phyloP scores from a whole-genome alignment of 2,329 filamentous ascomycete species.

The Penicillium aurantiogriseum region DNA sequence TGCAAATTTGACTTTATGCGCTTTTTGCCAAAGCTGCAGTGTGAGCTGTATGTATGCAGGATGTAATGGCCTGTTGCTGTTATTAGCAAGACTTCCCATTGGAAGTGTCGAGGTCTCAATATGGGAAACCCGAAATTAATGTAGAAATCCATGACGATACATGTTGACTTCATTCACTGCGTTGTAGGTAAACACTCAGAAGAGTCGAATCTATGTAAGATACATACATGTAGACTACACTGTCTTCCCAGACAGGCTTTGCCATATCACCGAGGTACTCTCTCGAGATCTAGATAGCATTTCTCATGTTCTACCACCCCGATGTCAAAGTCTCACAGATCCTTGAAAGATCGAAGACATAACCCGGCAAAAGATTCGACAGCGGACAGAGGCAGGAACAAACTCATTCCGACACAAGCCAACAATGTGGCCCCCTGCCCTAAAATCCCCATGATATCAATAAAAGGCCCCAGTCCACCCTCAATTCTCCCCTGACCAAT shows the following conservation, averaged over 20 bases:
- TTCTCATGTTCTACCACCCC: background rate
- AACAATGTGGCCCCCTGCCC: background rate
- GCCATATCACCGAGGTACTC: background rate
- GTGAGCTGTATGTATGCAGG: background rate
- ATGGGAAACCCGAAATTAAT: background rate
- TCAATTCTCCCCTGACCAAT: conserved; percentile 2
- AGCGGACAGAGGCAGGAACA: conserved; percentile 9
- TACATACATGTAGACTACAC: background rate
- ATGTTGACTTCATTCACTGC: background rate
- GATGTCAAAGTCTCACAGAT: conserved; percentile 33
- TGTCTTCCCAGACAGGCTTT: background rate
- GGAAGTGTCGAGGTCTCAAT: background rate
- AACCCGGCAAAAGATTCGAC: conserved; percentile 21
- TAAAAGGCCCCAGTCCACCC: conserved; percentile 6
- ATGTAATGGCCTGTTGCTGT: background rate
- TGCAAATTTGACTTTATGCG: background rate
- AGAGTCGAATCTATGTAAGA: background rate
- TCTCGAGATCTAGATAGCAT: too few relatives aligned
- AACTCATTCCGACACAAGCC: conserved; percentile 7
- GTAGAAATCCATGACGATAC: background rate
- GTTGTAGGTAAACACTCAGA: background rate
- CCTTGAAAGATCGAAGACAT: conserved; percentile 27
- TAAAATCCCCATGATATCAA: conserved; percentile 12
- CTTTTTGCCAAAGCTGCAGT: background rate
- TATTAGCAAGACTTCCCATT: background rate